These are phyloP conservation scores for Cladophialophora chaetospira DNA, from an alignment of 2,329 filamentous ascomycete genomes.

Conservation along the genomic window DNA sequence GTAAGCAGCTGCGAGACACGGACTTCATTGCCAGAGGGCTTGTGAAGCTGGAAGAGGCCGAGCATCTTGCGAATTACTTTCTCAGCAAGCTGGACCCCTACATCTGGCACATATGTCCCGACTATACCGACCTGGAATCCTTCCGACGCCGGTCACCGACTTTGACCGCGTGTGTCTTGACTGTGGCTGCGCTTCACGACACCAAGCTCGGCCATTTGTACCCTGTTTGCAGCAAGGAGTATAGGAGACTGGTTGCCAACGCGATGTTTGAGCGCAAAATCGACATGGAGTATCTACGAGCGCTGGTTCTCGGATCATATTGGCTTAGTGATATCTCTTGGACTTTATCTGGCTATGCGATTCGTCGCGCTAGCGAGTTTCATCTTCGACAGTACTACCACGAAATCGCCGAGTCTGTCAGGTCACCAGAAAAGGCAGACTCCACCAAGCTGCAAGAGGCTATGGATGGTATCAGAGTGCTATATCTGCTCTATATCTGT, in stretches of 20 bases:
- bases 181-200: constrained; percentile 54
- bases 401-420: constrained; percentile 35
- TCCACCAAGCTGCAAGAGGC: constrained; percentile 31
- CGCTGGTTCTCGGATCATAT: constrained; percentile 57
- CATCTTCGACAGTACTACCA: constrained; percentile 47
- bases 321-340: constrained; percentile 58
- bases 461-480: constrained; percentile 39
- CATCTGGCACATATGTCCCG: constrained; percentile 50
- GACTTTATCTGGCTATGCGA: constrained; percentile 48
- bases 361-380: constrained; percentile 47
- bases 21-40: constrained; percentile 56
- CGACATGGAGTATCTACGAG: constrained; percentile 54
- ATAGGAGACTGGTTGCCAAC: constrained; percentile 54
- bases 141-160: constrained; percentile 53
- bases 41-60: constrained; percentile 47
- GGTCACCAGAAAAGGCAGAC: constrained; percentile 30
- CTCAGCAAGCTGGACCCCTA: constrained; percentile 50
- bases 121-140: constrained; percentile 49
- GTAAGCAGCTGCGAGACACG: constrained; percentile 42
- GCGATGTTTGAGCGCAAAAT: constrained; percentile 57
- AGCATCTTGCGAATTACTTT: constrained; percentile 46
- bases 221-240: constrained; percentile 52
- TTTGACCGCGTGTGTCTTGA: constrained; percentile 52
- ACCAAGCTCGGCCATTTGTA: constrained; percentile 36
- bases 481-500: constrained; percentile 48